Evolutionary conservation across 148 eudicot genomes (phyloP), one percentile per base, ranked within the genome.

Genomic region (Rhododendron griersonianum): DNA sequence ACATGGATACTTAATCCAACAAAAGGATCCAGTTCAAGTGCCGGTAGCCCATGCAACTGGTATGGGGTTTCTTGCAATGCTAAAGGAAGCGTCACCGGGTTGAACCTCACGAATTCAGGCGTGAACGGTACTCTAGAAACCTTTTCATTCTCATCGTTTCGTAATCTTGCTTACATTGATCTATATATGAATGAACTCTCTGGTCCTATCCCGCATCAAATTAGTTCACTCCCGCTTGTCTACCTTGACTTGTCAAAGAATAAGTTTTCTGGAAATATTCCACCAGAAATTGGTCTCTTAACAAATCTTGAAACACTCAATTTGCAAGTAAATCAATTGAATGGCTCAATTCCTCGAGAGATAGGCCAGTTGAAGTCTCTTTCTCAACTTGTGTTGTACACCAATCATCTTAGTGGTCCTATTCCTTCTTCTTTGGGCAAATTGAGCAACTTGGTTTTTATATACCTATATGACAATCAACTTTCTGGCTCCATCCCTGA

Each of bases 1-100:
- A 88, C 91, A 85, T 91, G 92, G 92, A 77, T 82, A 35, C 74
- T 88, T 77, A 82, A 86, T 48, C 44, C 59, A 11, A 53, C 45
- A 19, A 4, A 51, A 16, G 7, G 30, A 28, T 87, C 88, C 5
- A 87, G 92, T 78, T 47, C 45, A 53, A 28, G n/a, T 65, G 6
- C 65, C 9, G 25, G 81, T 73, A 13, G 18, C 59, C 92, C 92
- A 44, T 91, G 92, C 84, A 73, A 81, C 65, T 91, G 91, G 92
- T 84, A 89, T 75, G 93, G 93, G 15, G 86, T 91, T 5, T 88
- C 88, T 11, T 91, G 93, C 78, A 83, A 84, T 82, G 44, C 50
- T 1, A 76, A 88, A 81, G 89, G 87, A 21, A 87, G 89, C 53
- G 89, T 90, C 11, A 53, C 7, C 7, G 7, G 37, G 39, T 84